Percentiles rank a stretch among this genome's conserved stretches.
Evolutionary conservation across 1,284 basidiomycete species (phyloP).

Genomic region (Puccinia horiana): DNA sequence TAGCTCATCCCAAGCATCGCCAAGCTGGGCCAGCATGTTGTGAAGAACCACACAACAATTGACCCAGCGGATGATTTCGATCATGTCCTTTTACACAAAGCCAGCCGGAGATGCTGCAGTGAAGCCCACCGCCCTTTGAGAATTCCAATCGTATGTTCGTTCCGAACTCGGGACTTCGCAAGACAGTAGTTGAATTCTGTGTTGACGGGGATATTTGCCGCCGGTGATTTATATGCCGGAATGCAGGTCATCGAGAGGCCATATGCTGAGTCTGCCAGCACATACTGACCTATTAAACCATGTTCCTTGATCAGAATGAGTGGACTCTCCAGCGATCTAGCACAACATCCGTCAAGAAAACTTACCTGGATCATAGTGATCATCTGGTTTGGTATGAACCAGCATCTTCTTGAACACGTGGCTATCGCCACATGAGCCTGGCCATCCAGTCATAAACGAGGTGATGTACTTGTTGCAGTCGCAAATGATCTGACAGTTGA

Average conservation of each 20-base stretch:
- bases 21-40: constrained; percentile 25
- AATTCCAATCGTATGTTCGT: constrained; percentile 29
- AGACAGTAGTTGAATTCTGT: constrained; percentile 29
- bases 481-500: constrained; percentile 24
- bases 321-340: neutral
- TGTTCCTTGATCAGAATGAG: no score
- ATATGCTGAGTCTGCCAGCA: constrained; percentile 28
- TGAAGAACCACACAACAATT: neutral
- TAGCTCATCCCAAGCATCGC: constrained; percentile 5
- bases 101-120: neutral
- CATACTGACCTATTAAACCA: constrained; percentile 33
- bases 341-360: neutral
- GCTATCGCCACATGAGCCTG: constrained; percentile 18
- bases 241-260: neutral
- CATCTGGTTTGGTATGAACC: neutral
- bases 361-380: neutral
- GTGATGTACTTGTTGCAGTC: constrained; percentile 30
- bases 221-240: constrained; percentile 23
- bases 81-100: neutral
- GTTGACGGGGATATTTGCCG: neutral
- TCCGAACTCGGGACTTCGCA: constrained; percentile 2
- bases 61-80: neutral
- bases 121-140: constrained; percentile 32
- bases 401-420: neutral
- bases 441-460: constrained; percentile 18